Base-by-base conservation (phyloP, 306 rosid genomes). In the Ammopiptanthus mongolicus region DNA sequence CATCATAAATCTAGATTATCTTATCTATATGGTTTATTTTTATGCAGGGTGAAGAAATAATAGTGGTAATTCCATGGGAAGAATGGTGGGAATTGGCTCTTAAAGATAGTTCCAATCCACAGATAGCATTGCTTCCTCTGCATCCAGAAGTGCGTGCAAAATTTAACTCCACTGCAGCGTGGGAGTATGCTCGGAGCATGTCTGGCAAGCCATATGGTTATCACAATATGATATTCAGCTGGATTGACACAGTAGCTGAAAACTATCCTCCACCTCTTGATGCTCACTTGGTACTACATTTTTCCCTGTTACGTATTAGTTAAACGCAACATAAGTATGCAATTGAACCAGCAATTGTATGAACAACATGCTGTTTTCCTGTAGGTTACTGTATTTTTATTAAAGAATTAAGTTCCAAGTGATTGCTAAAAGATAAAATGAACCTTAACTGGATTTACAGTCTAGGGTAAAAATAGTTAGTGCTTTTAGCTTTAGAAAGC, bases 251-350 rank as follows among this genome's bases (percentile, higher is more conserved):
- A 3, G 81, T 92, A 75, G 80, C 92, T 5, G 97, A 92, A 72
- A 92, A 92, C 87, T 92, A 85, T 84, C 97, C 97, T 59, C 97
- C 97, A 56, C 97, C 97, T 92, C 97, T 92, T 84, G 97, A 92
- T 90, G 93, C 97, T 87, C 93, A 92, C 93, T 88, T 90, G 94
- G 94, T 92, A 85, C 14, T 67, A 44, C 37, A 50, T 33, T 36
- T 79, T 70, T 18, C 52, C 48, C 41, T 10, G 9, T 19, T 22
- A 64, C 42, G 7, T 71, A 29, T 6, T 31, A 37, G 42, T 60
- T 59, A 9, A 21, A 34, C 31, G 21, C 15, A 69, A 69, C 8
- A 8, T 41, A 41, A 79, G 17, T 75, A 19, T 75, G 65, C 70
- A 8, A 17, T 59, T 50, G 72, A 79, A 47, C 46, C 41, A 60